Conservation (phyloP, 306 rosid genomes). For the Astragalus membranaceus region DNA sequence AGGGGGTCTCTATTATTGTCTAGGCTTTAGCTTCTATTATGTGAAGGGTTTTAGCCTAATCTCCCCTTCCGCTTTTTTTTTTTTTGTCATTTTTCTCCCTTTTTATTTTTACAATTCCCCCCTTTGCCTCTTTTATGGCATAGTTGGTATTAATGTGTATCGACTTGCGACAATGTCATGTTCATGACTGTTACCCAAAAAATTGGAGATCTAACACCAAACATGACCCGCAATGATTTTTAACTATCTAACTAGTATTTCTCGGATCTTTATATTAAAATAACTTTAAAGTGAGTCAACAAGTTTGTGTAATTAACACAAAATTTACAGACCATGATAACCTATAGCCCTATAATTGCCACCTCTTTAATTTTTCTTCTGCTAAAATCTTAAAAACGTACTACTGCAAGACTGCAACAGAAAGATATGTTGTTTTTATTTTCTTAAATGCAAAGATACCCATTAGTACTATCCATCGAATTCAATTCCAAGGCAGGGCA, state of each 20-base stretch:
- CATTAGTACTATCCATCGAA: background rate
- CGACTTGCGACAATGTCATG: no score
- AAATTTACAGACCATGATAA: slow-evolving; percentile 28
- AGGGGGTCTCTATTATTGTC: no score
- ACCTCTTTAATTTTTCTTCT: background rate
- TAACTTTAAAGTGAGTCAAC: slow-evolving; percentile 20
- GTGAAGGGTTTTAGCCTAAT: no score
- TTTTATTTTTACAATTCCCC: no score
- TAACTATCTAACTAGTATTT: no score
- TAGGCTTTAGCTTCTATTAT: no score
- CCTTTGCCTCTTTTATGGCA: no score
- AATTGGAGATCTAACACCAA: background rate
- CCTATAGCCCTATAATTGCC: slow-evolving; percentile 16
- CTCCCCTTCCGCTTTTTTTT: no score
- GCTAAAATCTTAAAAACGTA: slow-evolving; percentile 30
- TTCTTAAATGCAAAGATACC: background rate
- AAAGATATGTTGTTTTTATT: slow-evolving; percentile 28
- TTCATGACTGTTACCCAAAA: no score
- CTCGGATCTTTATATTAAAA: background rate
- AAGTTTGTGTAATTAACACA: slow-evolving; percentile 17
- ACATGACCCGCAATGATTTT: background rate
- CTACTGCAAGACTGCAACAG: slow-evolving; percentile 33
- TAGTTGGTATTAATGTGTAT: no score
- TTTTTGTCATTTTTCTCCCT: no score
- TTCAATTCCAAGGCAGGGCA: background rate